Evolutionary conservation across 2,329 filamentous ascomycete genomes (phyloP), one percentile per base, ranked within the genome.

Genomic region (Lojkania enalia): DNA sequence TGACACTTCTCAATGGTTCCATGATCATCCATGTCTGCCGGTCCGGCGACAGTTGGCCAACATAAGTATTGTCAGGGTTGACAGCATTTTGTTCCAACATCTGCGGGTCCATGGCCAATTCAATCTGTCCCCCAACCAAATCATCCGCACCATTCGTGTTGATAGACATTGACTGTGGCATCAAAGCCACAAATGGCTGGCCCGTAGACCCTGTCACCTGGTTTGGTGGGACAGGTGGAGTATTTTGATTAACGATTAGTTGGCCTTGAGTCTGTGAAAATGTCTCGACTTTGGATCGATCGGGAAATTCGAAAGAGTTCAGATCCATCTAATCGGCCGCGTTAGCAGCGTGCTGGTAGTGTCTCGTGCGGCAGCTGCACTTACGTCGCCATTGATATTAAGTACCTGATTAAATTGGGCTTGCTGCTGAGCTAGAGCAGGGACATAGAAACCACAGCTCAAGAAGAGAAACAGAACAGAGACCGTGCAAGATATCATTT

Each of bases 161-260:
- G 45, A 70, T 61, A 18, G 54, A 58, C 58, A 70, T 62, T 19
- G 66, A 69, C 25, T 63, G 60, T 9, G 55, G 51, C 27, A 54
- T 58, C 16, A 70, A 50, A 25, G 61, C 60, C 31, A 70, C 62
- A 33, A 70, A 70, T 1, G 66, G 66, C 51, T 67, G 64, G 13
- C 66, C 66, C 14, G 66, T 67, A 1, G 64, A 58, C 4, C 66
- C 66, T 15, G 66, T 67, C 32, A 70, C 64, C 42, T 69, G 64
- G 49, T 67, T 68, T 11, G 62, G 56, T 5, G 63, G 58, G 15
- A 70, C 57, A 4, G 66, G 51, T 7, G 63, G 60, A 20, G 55
- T 58, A 50, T 70, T 61, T 52, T 70, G 66, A 66, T 70, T 70
- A 61, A 70, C 66, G 19, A 70, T 67, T 63, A 70, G 49, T 42